Evolutionary conservation across 2,329 filamentous ascomycete genomes (phyloP).

Genomic region (Beauveria asiatica): DNA sequence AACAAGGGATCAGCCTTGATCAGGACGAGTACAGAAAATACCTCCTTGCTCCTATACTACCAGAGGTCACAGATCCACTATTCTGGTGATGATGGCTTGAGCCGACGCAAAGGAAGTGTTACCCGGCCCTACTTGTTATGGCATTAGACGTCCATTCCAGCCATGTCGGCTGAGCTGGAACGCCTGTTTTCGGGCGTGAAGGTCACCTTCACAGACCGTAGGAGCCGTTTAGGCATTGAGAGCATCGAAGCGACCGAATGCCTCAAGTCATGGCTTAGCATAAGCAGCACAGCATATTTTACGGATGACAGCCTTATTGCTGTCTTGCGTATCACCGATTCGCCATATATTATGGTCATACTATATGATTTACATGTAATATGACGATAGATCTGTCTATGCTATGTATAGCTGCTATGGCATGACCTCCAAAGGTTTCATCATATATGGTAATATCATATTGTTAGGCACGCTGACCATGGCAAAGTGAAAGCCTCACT

Average conservation of each 20-base stretch:
- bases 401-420: not conserved
- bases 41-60: too few species aligned
- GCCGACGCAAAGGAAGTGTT: conserved; percentile 1
- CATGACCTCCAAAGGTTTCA: not conserved
- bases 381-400: not conserved
- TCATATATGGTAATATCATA: not conserved
- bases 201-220: conserved; percentile 9
- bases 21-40: too few species aligned
- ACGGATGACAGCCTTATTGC: not conserved
- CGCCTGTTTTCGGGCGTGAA: conserved; percentile 11
- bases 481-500: too few species aligned
- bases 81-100: conserved; percentile 4
- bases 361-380: not conserved
- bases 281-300: not conserved
- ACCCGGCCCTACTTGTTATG: conserved; percentile 2
- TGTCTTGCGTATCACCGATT: not conserved
- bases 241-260: conserved; percentile 11
- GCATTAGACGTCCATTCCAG: conserved; percentile 8
- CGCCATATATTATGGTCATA: not conserved
- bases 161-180: conserved; percentile 12
- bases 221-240: conserved; percentile 11
- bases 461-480: not conserved
- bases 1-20: too few species aligned
- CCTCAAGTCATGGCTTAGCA: conserved; percentile 9
- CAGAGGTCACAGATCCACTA: too few species aligned